A percentile compares a stretch with the other conserved stretches of the same genome.
phyloP scores from a whole-genome alignment of 352 stramenopile species.

The Globisporangium polare region DNA sequence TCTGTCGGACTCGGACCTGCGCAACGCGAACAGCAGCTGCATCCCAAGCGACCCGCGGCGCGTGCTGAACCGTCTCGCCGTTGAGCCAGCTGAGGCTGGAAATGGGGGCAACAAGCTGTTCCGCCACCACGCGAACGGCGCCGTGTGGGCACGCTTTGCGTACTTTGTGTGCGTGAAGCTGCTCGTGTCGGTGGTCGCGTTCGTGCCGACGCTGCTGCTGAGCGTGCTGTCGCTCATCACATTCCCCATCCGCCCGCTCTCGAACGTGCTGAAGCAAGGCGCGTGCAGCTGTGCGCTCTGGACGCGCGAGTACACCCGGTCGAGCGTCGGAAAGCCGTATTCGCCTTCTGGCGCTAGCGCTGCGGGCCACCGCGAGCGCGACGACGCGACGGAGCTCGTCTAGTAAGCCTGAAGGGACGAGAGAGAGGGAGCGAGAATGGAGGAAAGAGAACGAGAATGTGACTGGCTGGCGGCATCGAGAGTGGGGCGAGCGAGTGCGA shows the following conservation, averaged over 20 bases:
- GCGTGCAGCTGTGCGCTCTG: conserved; percentile 51
- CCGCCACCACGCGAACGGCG: conserved; percentile 49
- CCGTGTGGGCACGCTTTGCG: conserved; percentile 63
- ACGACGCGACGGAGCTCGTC: conserved; percentile 29
- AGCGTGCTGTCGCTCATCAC: conserved; percentile 45
- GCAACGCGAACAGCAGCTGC: conserved; percentile 65
- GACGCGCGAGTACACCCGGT: conserved; percentile 67
- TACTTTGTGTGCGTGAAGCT: conserved; percentile 70
- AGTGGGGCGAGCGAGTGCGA: no score
- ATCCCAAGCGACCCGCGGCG: conserved; percentile 43
- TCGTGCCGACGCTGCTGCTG: conserved; percentile 54
- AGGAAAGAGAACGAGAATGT: background rate
- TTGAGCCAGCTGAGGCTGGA: conserved; percentile 11
- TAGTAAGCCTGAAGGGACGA: conserved; percentile 16
- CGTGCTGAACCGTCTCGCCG: conserved; percentile 52
- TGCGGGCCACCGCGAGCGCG: conserved; percentile 21
- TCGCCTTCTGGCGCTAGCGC: background rate
- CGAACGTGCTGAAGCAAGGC: conserved; percentile 29
- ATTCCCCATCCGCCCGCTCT: conserved; percentile 54
- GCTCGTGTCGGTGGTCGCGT: conserved; percentile 49
- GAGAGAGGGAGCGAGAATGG: background rate
- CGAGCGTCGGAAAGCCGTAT: conserved; percentile 51
- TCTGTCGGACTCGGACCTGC: conserved; percentile 73
- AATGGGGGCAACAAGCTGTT: conserved; percentile 36
- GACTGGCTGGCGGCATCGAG: background rate